Percentiles rank a stretch among this genome's conserved stretches.
Conservation (phyloP, 2,329 filamentous ascomycete species). For the Xylariaceae sp. region DNA sequence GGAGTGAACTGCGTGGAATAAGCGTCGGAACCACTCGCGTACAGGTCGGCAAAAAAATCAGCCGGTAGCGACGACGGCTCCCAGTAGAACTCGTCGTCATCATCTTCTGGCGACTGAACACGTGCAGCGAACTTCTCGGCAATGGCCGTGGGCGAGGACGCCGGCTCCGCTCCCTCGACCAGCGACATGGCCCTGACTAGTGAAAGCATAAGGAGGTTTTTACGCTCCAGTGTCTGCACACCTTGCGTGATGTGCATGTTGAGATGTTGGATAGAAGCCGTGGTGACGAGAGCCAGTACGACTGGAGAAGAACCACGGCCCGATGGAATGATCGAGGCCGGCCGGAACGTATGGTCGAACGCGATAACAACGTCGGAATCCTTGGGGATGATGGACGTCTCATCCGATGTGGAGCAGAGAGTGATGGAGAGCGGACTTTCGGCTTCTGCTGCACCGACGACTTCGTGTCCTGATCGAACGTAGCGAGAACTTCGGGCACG, state of each 20-base stretch:
- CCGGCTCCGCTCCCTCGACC: constrained; percentile 37
- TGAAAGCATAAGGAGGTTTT: constrained; percentile 37
- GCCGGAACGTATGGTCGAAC: constrained; percentile 47
- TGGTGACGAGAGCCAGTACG: constrained; percentile 45
- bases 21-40: constrained; percentile 32
- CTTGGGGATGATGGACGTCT: constrained; percentile 32
- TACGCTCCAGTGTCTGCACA: constrained; percentile 41
- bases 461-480: constrained; percentile 25
- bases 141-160: constrained; percentile 40
- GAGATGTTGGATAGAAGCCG: constrained; percentile 52
- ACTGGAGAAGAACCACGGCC: constrained; percentile 32
- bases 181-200: constrained; percentile 28
- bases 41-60: constrained; percentile 44
- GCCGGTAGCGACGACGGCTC: constrained; percentile 43
- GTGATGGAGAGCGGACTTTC: constrained; percentile 33
- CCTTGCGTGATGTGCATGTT: constrained; percentile 39
- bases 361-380: constrained; percentile 47
- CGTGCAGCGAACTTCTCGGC: constrained; percentile 44
- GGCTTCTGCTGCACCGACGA: constrained; percentile 12
- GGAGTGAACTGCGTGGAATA: constrained; percentile 27
- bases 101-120: constrained; percentile 35
- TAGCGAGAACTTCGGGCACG: constrained; percentile 32
- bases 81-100: constrained; percentile 37
- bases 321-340: constrained; percentile 26
- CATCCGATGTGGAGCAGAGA: constrained; percentile 38